Evolutionary conservation across 2,329 filamentous ascomycete species (phyloP), one percentile per base, ranked within the genome.

Genomic region (Fusarium gaditjirri): DNA sequence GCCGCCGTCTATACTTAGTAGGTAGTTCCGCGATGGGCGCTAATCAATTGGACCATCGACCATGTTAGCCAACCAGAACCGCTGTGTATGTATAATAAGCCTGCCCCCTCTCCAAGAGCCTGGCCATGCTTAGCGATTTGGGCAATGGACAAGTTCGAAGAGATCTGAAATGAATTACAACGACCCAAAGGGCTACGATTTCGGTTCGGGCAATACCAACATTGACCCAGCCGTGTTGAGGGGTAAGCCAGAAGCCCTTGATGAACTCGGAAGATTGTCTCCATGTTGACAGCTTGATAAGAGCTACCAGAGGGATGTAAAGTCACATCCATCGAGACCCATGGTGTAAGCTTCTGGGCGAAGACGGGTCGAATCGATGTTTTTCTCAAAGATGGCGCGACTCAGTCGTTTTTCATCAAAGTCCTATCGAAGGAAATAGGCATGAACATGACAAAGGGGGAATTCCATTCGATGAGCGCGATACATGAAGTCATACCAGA

Each of bases 371-470:
- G 53, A 14, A 56, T 44, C 0, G 17, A 56, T 27, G 27, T 44
- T 44, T 6, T 44, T 0, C 53, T 56, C n/a, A 25, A 0, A 0
- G 38, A 44, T 5, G 53, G 38, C 0, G 0, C n/a, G 0, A 17
- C 53, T 19, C 36, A 10, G 17, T 44, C 53, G 2, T 56, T 44
- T 44, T 44, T 56, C 29, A 35, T 44, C 29, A 56, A 56, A 0
- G 6, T 56, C 39, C 21, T 56, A 1, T 12, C n/a, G 9, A n/a
- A 56, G 10, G 27, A 1, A 0, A 3, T 25, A 23, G 53, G 53
- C n/a, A 44, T 35, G 29, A 17, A 21, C 13, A 52, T 52, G 49
- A 5, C 49, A 36, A 19, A 21, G 5, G 49, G 49, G 2, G 49
- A 38, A 0, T 52, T 7, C 17, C 33, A 52, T 52, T 52, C 49